phyloP scores from a whole-genome alignment of 352 stramenopile species.

The Phytophthora melonis region DNA sequence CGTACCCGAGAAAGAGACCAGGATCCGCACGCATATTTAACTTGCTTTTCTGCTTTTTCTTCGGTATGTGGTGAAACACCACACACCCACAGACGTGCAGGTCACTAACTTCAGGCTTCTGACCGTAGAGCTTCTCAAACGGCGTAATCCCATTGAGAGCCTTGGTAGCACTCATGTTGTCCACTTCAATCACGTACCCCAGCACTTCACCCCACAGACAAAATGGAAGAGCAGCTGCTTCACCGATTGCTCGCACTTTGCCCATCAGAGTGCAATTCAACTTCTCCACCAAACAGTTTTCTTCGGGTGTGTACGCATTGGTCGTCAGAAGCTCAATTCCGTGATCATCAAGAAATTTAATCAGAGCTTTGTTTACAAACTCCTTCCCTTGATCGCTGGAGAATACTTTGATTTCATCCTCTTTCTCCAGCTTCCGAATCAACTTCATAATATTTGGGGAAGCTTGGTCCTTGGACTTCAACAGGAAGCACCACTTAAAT shows the following conservation, averaged over 20 bases:
- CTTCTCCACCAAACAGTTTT: conserved; percentile 7
- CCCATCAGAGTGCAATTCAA: neutral
- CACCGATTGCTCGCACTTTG: neutral
- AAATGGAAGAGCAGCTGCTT: neutral
- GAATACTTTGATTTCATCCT: neutral
- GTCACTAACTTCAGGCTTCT: neutral
- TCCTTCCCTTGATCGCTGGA: conserved; percentile 1
- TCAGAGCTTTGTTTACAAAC: neutral
- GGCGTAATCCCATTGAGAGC: conserved; percentile 4
- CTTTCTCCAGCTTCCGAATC: neutral
- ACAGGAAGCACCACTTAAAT: conserved; percentile 10
- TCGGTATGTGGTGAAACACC: conserved; percentile 11
- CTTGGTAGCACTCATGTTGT: conserved; percentile 5
- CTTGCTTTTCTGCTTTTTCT: conserved; percentile 1
- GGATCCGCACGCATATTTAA: neutral
- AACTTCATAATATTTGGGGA: neutral
- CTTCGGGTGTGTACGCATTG: neutral
- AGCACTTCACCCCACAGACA: conserved; percentile 6
- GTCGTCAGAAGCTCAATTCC: neutral
- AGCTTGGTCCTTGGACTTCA: conserved; percentile 1
- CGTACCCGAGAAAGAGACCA: no score
- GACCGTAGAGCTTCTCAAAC: neutral
- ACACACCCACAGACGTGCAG: conserved; percentile 1
- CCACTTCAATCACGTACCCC: conserved; percentile 1
- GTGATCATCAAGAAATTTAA: neutral